Conservation (phyloP, 164 flowering plant species). For the Paratinospora sagittata region DNA sequence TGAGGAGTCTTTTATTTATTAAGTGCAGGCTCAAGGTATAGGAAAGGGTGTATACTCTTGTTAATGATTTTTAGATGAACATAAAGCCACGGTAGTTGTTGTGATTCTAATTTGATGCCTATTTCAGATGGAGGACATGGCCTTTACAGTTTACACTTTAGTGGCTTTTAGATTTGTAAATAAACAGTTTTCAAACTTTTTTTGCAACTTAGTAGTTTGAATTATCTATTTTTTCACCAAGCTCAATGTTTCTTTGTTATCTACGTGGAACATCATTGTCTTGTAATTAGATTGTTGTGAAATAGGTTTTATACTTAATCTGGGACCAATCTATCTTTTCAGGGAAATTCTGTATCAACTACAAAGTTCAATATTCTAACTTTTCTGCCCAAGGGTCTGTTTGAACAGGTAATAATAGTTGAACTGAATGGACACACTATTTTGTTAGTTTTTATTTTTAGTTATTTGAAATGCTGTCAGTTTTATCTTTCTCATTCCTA, state of each 20-base stretch:
- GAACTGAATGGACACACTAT: background rate
- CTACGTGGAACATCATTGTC: background rate
- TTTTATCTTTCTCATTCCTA: background rate
- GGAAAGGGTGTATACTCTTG: too few species aligned
- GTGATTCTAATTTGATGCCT: too few species aligned
- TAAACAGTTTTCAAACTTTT: background rate
- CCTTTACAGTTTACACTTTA: too few species aligned
- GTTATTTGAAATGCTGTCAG: background rate
- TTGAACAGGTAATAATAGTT: constrained; percentile 73
- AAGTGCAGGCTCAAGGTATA: too few species aligned
- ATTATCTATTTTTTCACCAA: background rate
- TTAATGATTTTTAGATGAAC: too few species aligned
- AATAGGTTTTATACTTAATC: background rate
- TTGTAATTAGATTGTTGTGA: background rate
- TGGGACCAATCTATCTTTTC: constrained; percentile 22
- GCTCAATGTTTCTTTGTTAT: background rate
- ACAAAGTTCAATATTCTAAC: constrained; percentile 87
- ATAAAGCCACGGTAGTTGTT: too few species aligned
- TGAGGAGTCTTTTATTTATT: too few species aligned
- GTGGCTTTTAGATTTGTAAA: too few species aligned
- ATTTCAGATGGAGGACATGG: too few species aligned
- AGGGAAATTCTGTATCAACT: constrained; percentile 94
- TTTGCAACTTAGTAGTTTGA: background rate
- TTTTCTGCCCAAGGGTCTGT: constrained; percentile 89
- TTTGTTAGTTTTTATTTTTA: background rate